Base-by-base conservation (phyloP, 1,139 yeast species). In the Geotrichum bryndzae region DNA sequence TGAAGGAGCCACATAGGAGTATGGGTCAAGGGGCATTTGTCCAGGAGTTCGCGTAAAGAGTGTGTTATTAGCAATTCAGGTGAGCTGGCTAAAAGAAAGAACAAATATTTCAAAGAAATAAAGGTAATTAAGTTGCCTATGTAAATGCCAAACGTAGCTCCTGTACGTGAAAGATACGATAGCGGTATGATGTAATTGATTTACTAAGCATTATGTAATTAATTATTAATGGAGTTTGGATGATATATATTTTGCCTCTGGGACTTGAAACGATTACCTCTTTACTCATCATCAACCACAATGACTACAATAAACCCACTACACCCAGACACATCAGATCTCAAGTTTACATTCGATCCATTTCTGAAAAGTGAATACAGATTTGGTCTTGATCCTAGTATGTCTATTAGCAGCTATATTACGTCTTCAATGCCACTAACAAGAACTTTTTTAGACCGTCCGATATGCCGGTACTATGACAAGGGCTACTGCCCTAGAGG, bases 401-500 rank as follows among this genome's bases (percentile, higher is more conserved):
- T 35, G 58, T 38, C 18, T 15, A 25, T 22, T 22, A 15, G 5
- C 3, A 7, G 2, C 13, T 10, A 29, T n/a, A 29, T 6, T 10
- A n/a, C 3, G 48, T 15, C 22, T 41, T 38, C 18, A 5, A 35
- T 41, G 18, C n/a, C 35, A 25, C 31, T 52, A 52, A 52, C 52
- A n/a, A n/a, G 22, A 11, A 3, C 25, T 25, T 35, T 25, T 18
- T 96, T 97, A 1, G 94, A 89, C 70, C 80, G 98, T 64, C 97
- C 98, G 11, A 83, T 88, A 2, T 92, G 99, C 72, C 88, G 88
- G 64, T 86, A 81, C 70, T 94, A 84, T 45, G 85, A 83, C 29
- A 84, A 89, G 56, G 86, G 85, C 51, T 84, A 86, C 46, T 94
- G 99, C 74, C 97, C 97, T 2, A 80, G 87, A 64, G 97, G 97